Conservation (phyloP, 2,329 filamentous ascomycete species). For the Aureobasidium sp. region DNA sequence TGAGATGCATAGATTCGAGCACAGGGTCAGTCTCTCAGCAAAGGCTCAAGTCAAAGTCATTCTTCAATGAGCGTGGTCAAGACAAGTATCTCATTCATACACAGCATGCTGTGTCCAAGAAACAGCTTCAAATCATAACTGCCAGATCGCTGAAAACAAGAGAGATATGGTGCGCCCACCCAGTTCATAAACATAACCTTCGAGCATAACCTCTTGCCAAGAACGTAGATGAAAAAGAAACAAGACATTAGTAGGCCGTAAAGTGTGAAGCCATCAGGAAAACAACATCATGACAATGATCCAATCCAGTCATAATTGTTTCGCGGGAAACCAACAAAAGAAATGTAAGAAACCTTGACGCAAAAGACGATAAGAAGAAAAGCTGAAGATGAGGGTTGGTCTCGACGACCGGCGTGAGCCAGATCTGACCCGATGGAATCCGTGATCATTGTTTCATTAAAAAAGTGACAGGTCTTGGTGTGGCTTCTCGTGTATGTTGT, state of each 20-base stretch:
- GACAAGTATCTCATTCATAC: not conserved
- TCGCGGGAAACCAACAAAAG: conserved; percentile 10
- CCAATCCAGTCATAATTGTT: not conserved
- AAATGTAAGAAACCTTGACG: conserved; percentile 1
- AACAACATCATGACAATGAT: not conserved
- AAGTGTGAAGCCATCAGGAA: not conserved
- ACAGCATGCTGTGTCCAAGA: not conserved
- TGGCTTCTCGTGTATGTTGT: not conserved
- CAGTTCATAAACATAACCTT: not conserved
- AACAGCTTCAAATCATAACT: not conserved
- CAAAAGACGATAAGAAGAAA: not conserved
- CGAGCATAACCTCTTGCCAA: not conserved
- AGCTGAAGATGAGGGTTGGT: not conserved
- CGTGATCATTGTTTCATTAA: not conserved
- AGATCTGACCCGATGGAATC: not conserved
- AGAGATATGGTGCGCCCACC: no score
- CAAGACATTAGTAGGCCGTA: not conserved
- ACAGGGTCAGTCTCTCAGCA: not conserved
- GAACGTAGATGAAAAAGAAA: not conserved
- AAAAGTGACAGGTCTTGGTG: not conserved
- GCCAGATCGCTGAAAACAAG: not conserved
- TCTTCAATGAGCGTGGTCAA: not conserved
- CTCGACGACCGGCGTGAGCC: not conserved
- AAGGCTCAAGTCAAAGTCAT: not conserved
- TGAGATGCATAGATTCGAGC: not conserved